These are phyloP conservation scores for Aspergillus unguis DNA, from an alignment of 2,329 filamentous ascomycete species.

Conservation along the genomic window DNA sequence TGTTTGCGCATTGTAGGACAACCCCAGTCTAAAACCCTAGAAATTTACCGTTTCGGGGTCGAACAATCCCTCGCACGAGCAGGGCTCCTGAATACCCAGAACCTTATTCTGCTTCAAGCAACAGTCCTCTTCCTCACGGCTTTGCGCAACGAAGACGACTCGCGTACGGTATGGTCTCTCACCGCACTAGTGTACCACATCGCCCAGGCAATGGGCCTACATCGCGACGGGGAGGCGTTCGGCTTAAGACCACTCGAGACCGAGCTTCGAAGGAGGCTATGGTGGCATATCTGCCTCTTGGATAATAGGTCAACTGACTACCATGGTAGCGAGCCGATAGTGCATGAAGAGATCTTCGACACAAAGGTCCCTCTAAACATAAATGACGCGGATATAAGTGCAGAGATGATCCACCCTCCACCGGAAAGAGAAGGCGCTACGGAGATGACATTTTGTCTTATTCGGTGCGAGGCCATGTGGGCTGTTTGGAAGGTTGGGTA, in stretches of 20 bases:
- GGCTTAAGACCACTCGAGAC: constrained; percentile 44
- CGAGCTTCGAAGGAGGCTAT: constrained; percentile 49
- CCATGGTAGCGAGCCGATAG: constrained; percentile 42
- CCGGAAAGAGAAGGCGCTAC: constrained; percentile 46
- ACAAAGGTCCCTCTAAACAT: constrained; percentile 48
- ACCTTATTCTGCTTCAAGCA: constrained; percentile 56
- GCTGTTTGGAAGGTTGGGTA: constrained; percentile 34
- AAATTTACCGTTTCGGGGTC: constrained; percentile 54
- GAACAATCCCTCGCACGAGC: constrained; percentile 60
- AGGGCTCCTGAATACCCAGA: constrained; percentile 57
- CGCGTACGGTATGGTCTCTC: constrained; percentile 28
- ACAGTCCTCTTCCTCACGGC: constrained; percentile 57
- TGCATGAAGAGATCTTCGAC: constrained; percentile 40
- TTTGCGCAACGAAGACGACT: constrained; percentile 29
- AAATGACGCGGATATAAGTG: constrained; percentile 47
- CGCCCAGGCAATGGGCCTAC: constrained; percentile 31
- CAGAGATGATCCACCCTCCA: constrained; percentile 45
- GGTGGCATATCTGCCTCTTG: constrained; percentile 47
- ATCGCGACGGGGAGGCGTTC: constrained; percentile 44
- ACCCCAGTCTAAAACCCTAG: constrained; percentile 44
- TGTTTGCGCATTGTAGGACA: constrained; percentile 46
- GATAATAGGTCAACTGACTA: constrained; percentile 46
- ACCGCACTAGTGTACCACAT: constrained; percentile 28
- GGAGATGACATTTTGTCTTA: constrained; percentile 48
- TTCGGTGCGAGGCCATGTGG: constrained; percentile 50